Base-by-base conservation (phyloP, 1,284 basidiomycete genomes). In the Apiotrichum laibachii region DNA sequence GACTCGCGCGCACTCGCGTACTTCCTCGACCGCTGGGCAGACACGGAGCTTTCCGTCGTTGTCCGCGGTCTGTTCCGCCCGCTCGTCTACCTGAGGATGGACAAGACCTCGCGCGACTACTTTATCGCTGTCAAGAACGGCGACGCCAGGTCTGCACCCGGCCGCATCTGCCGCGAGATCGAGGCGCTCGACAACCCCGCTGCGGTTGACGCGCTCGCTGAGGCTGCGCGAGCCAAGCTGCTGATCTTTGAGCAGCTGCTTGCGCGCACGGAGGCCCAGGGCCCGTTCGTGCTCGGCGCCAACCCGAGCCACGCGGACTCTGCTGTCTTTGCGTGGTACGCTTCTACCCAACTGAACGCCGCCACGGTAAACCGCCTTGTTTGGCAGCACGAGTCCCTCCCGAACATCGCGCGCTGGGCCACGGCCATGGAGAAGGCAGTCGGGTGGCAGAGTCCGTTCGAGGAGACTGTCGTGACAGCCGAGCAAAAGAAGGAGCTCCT, bases 321-420 rank as follows among this genome's bases (percentile, higher is more conserved):
- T n/a, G 33, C 35, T 15, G n/a, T 67, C 34, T 67, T 62, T 22
- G 66, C 61, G 4, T 65, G 61, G 62, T 65, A 50, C 33, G 59
- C 56, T 9, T 47, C 39, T 21, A 53, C 51, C 1, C 56, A 45
- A 33, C 18, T 67, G 15, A 60, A 63, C 39, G 44, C 54, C n/a
- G 42, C 33, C 7, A 55, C 63, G 5, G 59, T 61, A 22, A 56
- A 63, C 22, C 54, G 43, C 6, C 18, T 8, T 13, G 21, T 56
- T 31, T 67, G 65, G 65, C 52, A 55, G 35, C 57, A 63, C 57
- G 52, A 55, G 39, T 47, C 52, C 22, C 56, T 59, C 11, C 61
- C 59, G 0, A 31, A 52, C 33, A 49, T 65, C 12, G 55, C 40
- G 21, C 53, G 53, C 47, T 67, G 65, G 65, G 50, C 60, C 10